Evolutionary conservation across 257 asterid species (phyloP).

Genomic region (Haberlea rhodopensis): DNA sequence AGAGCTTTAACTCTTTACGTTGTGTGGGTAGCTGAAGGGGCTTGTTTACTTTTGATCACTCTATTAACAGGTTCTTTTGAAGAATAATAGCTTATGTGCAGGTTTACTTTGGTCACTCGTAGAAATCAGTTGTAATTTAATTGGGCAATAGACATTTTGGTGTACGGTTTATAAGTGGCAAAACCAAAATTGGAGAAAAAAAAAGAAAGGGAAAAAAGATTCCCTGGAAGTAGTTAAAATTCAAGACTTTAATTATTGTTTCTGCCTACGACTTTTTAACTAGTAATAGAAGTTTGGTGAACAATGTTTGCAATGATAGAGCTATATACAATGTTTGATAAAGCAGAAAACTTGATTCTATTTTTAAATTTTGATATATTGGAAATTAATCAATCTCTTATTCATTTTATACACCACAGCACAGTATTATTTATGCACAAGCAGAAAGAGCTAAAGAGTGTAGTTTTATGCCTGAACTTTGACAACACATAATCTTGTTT

Average conservation of each 20-base stretch:
- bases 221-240: no score
- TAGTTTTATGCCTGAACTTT: conserved; percentile 14
- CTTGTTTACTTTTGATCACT: background rate
- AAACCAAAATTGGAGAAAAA: background rate
- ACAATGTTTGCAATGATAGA: no score
- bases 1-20: background rate
- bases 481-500: conserved; percentile 31
- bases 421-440: no score
- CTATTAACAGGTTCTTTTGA: background rate
- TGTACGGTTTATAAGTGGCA: background rate
- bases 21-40: conserved; percentile 6
- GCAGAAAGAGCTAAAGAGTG: no score
- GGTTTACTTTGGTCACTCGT: background rate
- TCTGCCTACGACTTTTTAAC: no score
- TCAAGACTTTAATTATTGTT: no score
- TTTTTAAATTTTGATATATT: no score
- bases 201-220: background rate
- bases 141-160: background rate
- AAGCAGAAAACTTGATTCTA: no score
- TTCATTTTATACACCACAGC: no score
- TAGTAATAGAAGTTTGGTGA: no score
- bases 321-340: no score
- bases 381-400: no score
- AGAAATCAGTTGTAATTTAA: conserved; percentile 2
- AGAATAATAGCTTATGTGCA: background rate